These are phyloP conservation scores for Circinella umbellata DNA, from an alignment of 371 early-diverging fungal genomes.

Conservation along the genomic window DNA sequence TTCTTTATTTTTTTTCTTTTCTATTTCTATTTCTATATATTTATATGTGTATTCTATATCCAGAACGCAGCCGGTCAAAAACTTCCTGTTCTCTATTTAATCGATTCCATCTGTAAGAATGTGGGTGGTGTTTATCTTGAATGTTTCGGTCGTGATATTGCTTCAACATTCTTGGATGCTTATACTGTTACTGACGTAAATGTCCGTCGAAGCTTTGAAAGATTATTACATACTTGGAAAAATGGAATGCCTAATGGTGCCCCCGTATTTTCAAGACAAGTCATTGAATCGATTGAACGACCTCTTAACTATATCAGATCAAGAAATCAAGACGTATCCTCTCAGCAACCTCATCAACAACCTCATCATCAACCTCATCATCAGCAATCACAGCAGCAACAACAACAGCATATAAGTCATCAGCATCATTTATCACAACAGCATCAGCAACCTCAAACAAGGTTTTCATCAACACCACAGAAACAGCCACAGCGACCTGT, in stretches of 20 bases:
- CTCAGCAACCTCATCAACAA: conserved; percentile 19
- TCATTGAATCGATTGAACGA: conserved; percentile 63
- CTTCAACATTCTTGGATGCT: conserved; percentile 71
- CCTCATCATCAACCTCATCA: conserved; percentile 5
- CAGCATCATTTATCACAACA: background rate
- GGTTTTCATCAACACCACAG: conserved; percentile 1
- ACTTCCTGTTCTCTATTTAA: conserved; percentile 86
- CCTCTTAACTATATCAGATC: conserved; percentile 48
- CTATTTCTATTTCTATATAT: background rate
- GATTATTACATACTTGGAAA: conserved; percentile 84
- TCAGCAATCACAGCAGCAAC: background rate
- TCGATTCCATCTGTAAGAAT: conserved; percentile 94
- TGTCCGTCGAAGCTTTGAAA: conserved; percentile 71
- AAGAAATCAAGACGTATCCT: conserved; percentile 18
- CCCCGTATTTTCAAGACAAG: conserved; percentile 64
- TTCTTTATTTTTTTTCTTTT: background rate
- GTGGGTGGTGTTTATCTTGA: conserved; percentile 78
- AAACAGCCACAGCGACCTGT: background rate
- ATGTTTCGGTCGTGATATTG: conserved; percentile 75
- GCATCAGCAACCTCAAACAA: background rate
- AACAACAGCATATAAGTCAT: background rate
- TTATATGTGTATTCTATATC: background rate
- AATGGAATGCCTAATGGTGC: conserved; percentile 65
- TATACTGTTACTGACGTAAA: conserved; percentile 69
- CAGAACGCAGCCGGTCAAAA: conserved; percentile 80